Evolutionary conservation across 2,329 filamentous ascomycete genomes (phyloP).

Genomic region (Venturia asperata): DNA sequence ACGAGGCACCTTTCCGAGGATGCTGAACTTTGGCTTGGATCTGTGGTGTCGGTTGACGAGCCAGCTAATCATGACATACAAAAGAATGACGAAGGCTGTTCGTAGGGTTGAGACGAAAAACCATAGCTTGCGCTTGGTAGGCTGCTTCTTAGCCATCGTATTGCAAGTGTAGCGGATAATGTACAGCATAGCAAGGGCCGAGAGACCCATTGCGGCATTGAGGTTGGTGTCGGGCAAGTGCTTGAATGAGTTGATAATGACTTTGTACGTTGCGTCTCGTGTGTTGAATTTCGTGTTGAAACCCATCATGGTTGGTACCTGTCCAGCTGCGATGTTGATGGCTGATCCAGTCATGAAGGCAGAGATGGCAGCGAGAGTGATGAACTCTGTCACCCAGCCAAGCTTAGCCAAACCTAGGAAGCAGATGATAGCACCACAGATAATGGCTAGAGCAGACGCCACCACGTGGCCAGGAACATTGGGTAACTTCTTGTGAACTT

Average conservation of each 20-base stretch:
- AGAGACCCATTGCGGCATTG: slow-evolving; percentile 87
- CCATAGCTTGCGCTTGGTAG: slow-evolving; percentile 62
- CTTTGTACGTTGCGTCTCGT: slow-evolving; percentile 67
- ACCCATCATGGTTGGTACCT: slow-evolving; percentile 73
- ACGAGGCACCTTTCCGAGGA: slow-evolving; percentile 71
- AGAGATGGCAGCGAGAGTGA: slow-evolving; percentile 80
- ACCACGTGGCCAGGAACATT: slow-evolving; percentile 58
- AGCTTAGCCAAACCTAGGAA: slow-evolving; percentile 70
- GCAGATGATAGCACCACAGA: slow-evolving; percentile 69
- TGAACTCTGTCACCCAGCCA: slow-evolving; percentile 89
- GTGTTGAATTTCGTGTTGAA: slow-evolving; percentile 62
- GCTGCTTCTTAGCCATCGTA: slow-evolving; percentile 59
- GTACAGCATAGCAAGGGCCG: slow-evolving; percentile 71
- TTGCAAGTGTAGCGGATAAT: slow-evolving; percentile 55
- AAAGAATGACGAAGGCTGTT: slow-evolving; percentile 81
- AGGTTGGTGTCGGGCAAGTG: slow-evolving; percentile 58
- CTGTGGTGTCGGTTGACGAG: slow-evolving; percentile 63
- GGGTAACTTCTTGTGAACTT: slow-evolving; percentile 52
- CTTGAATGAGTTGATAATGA: slow-evolving; percentile 77
- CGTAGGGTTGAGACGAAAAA: slow-evolving; percentile 91
- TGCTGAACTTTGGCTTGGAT: slow-evolving; percentile 60
- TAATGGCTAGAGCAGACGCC: slow-evolving; percentile 69
- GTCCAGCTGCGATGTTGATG: slow-evolving; percentile 77
- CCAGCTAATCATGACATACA: slow-evolving; percentile 89
- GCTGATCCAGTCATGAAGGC: slow-evolving; percentile 97